Evolutionary conservation across 2,329 filamentous ascomycete genomes (phyloP).

Genomic region (Eurotiales sp.): DNA sequence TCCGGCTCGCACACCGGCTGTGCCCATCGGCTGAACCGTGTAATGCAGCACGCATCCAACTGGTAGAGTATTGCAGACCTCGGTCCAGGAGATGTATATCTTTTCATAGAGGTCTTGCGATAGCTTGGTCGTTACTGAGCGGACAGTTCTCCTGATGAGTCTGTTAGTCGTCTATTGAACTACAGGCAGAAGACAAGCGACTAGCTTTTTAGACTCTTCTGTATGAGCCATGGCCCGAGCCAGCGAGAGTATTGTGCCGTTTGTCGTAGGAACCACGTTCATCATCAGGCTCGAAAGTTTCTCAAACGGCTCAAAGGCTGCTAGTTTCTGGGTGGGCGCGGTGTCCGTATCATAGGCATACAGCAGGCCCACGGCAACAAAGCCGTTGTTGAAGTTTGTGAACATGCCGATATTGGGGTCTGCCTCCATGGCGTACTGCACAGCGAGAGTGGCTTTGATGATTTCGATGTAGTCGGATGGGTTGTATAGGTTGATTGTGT

Average conservation of each 20-base stretch:
- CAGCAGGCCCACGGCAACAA: constrained; percentile 12
- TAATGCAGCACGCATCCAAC: constrained; percentile 1
- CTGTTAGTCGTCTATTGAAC: background rate
- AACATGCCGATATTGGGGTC: constrained; percentile 13
- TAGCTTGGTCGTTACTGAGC: constrained; percentile 4
- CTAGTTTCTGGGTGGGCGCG: background rate
- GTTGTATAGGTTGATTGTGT: constrained; percentile 3
- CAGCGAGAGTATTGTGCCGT: constrained; percentile 4
- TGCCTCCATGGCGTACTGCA: constrained; percentile 5
- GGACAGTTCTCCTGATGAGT: constrained; percentile 6
- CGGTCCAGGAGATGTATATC: constrained; percentile 3
- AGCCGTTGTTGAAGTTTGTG: constrained; percentile 15
- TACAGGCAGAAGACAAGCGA: background rate
- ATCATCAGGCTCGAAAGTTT: constrained; percentile 4
- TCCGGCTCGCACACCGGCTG: constrained; percentile 8
- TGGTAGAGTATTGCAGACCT: background rate
- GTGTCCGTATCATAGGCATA: constrained; percentile 14
- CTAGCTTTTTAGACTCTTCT: constrained; percentile 1
- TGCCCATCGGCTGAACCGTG: constrained; percentile 13
- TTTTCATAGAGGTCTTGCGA: constrained; percentile 12
- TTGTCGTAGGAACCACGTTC: background rate
- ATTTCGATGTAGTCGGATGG: constrained; percentile 5
- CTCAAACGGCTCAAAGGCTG: background rate
- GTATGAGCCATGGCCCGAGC: background rate
- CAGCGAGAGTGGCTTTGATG: background rate